Percentiles rank a stretch among this genome's conserved stretches.
phyloP scores from a whole-genome alignment of 192 early-diverging fungal species.

The Lobosporangium transversale region DNA sequence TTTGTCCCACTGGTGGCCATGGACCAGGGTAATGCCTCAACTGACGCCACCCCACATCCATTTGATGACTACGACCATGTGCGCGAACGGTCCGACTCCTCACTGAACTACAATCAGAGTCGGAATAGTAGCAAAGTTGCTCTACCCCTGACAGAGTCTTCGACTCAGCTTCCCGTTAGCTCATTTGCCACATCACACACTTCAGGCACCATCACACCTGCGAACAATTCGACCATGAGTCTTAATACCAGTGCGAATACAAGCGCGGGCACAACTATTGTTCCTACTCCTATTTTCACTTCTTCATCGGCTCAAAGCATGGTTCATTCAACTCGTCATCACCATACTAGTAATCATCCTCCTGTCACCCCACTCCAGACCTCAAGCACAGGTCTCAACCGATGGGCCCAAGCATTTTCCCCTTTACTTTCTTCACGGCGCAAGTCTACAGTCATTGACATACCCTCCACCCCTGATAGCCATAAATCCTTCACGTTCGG shows the following conservation, averaged over 20 bases:
- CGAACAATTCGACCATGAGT: too few species aligned
- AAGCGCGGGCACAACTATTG: not conserved
- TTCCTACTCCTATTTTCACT: not conserved
- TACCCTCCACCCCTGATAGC: slow-evolving; percentile 41
- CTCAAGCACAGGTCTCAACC: slow-evolving; percentile 22
- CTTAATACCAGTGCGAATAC: not conserved
- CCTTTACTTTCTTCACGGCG: slow-evolving; percentile 39
- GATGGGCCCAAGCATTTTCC: slow-evolving; percentile 44
- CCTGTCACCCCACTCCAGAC: slow-evolving; percentile 17
- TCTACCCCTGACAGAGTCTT: too few species aligned
- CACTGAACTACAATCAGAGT: too few species aligned
- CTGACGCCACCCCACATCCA: not conserved
- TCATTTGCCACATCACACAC: too few species aligned
- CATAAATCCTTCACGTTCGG: slow-evolving; percentile 20
- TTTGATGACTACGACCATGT: not conserved
- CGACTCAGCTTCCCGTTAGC: too few species aligned
- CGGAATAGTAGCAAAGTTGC: too few species aligned
- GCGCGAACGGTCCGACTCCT: too few species aligned
- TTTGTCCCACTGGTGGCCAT: not conserved
- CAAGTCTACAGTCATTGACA: slow-evolving; percentile 34
- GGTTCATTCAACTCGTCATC: not conserved
- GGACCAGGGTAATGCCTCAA: not conserved
- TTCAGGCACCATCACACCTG: too few species aligned
- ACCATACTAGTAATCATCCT: slow-evolving; percentile 3
- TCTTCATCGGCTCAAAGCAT: not conserved